These are phyloP conservation scores for Borovskyia barvae DNA, from an alignment of 208 protist genomes.

Conservation along the genomic window DNA sequence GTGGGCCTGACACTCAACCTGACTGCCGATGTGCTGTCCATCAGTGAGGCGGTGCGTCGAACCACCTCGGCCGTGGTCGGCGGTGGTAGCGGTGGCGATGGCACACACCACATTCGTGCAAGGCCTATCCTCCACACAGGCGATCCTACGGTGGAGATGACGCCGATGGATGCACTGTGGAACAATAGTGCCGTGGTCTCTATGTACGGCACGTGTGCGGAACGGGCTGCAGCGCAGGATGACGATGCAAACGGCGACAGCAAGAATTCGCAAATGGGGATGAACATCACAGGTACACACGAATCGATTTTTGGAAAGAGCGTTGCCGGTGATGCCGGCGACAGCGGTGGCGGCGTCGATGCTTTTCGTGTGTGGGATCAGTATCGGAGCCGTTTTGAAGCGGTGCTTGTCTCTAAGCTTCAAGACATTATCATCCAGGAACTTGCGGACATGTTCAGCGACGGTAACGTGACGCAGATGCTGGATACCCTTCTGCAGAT, in stretches of 20 bases:
- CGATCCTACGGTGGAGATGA: too few relatives aligned
- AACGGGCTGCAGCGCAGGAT: too few relatives aligned
- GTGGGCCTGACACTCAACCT: slow-evolving; percentile 44
- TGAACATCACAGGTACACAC: too few relatives aligned
- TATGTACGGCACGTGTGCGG: too few relatives aligned
- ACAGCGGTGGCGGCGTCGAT: neutral
- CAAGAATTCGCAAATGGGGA: too few relatives aligned
- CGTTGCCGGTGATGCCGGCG: too few relatives aligned
- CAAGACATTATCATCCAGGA: slow-evolving; percentile 45
- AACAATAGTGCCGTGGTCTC: too few relatives aligned
- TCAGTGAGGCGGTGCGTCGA: slow-evolving; percentile 41
- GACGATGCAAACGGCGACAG: too few relatives aligned
- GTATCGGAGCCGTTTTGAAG: slow-evolving; percentile 9
- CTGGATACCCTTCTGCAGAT: slow-evolving; percentile 7
- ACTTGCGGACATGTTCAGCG: slow-evolving; percentile 34
- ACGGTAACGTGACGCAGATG: slow-evolving; percentile 48
- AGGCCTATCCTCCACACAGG: too few relatives aligned
- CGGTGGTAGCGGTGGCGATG: slow-evolving; percentile 11
- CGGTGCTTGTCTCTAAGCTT: slow-evolving; percentile 9
- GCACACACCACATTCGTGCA: too few relatives aligned
- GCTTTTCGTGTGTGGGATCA: neutral
- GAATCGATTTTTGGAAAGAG: too few relatives aligned
- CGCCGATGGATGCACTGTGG: too few relatives aligned
- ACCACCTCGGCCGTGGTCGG: slow-evolving; percentile 47
- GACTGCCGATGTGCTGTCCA: slow-evolving; percentile 43